Conservation (phyloP, 2,329 filamentous ascomycete genomes). For the Neurospora crassa region DNA sequence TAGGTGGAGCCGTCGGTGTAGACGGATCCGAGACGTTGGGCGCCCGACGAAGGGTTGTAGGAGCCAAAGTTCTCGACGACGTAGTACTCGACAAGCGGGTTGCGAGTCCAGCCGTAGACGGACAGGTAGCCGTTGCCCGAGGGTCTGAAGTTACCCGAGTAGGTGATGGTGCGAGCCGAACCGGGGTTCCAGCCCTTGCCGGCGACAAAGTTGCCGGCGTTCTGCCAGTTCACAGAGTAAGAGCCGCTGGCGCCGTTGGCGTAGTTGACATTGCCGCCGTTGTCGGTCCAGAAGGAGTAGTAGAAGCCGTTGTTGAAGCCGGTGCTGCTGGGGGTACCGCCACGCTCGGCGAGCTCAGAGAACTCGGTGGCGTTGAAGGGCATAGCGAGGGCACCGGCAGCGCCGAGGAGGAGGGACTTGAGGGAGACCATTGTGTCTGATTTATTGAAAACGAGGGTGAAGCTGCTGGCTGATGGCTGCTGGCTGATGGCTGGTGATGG, state of each 20-base stretch:
- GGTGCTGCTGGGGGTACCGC: conserved; percentile 23
- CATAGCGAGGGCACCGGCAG: conserved; percentile 5
- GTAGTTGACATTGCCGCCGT: conserved; percentile 28
- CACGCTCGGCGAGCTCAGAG: conserved; percentile 8
- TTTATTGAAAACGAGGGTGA: background rate
- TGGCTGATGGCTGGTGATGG: background rate
- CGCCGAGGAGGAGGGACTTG: conserved; percentile 10
- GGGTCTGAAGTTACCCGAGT: conserved; percentile 22
- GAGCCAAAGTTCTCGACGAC: conserved; percentile 25
- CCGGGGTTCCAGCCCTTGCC: conserved; percentile 51
- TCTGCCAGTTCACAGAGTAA: conserved; percentile 33
- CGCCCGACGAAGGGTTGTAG: conserved; percentile 29
- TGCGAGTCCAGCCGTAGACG: conserved; percentile 25
- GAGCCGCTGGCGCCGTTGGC: conserved; percentile 30
- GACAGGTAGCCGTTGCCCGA: conserved; percentile 22
- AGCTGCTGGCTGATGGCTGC: background rate
- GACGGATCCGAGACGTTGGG: conserved; percentile 22
- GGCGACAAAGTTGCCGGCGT: conserved; percentile 42
- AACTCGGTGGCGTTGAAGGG: conserved; percentile 11
- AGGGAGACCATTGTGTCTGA: conserved; percentile 12
- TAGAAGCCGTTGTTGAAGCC: conserved; percentile 31
- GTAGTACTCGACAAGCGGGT: conserved; percentile 21
- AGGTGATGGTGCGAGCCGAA: conserved; percentile 17
- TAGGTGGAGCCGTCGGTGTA: conserved; percentile 25
- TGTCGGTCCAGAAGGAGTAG: conserved; percentile 37